Conservation (phyloP, 495 filamentous ascomycete species). For the Hamigera avellanea region DNA sequence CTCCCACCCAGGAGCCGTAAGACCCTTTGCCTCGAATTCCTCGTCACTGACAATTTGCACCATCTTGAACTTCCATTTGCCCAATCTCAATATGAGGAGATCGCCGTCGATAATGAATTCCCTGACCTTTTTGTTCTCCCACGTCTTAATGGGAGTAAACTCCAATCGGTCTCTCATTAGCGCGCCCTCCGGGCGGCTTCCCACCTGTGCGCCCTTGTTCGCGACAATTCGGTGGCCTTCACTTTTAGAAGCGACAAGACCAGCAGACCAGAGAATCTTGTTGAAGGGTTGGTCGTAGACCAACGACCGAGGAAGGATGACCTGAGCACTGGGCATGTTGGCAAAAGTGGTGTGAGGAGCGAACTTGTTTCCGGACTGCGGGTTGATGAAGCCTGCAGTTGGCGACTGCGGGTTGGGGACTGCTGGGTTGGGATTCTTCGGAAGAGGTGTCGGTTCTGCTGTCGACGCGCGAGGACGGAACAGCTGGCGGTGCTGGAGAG, state of each 20-base stretch:
- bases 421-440: slow-evolving; percentile 8
- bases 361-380: slow-evolving; percentile 27
- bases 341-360: slow-evolving; percentile 34
- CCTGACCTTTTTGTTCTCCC: slow-evolving; percentile 42
- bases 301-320: slow-evolving; percentile 56
- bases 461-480: slow-evolving; percentile 36
- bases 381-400: slow-evolving; percentile 16
- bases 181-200: slow-evolving; percentile 38
- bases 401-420: slow-evolving; percentile 11
- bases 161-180: slow-evolving; percentile 47
- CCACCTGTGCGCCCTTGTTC: slow-evolving; percentile 53
- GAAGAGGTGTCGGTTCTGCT: slow-evolving; percentile 26
- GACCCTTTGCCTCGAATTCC: slow-evolving; percentile 40
- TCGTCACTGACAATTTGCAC: slow-evolving; percentile 62
- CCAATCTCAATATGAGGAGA: slow-evolving; percentile 56
- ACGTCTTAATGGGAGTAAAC: slow-evolving; percentile 50
- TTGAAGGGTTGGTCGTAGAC: slow-evolving; percentile 49
- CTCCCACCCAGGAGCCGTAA: slow-evolving; percentile 35
- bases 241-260: slow-evolving; percentile 49
- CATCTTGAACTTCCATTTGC: slow-evolving; percentile 71
- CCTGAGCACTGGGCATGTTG: slow-evolving; percentile 37
- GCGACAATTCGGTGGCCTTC: slow-evolving; percentile 56
- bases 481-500: slow-evolving; percentile 45
- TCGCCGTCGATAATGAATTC: slow-evolving; percentile 53
- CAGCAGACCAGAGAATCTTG: slow-evolving; percentile 54